Conservation (phyloP, 2,329 filamentous ascomycete genomes). For the Lachnellula subtilissima region DNA sequence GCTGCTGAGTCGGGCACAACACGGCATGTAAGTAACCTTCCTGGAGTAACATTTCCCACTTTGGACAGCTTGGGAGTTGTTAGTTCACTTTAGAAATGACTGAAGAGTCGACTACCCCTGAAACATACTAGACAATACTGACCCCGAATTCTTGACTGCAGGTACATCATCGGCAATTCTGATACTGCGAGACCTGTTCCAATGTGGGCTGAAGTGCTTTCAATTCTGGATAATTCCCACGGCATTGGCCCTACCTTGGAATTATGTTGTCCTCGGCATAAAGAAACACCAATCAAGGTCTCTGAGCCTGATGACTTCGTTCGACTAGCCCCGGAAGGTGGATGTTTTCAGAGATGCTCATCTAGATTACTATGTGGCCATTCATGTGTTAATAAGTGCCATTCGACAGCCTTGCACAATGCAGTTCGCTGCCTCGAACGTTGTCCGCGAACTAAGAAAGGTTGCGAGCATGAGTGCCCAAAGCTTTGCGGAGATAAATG, state of each 20-base stretch:
- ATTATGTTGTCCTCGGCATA: slow-evolving; percentile 57
- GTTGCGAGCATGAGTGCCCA: slow-evolving; percentile 43
- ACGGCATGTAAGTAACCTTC: slow-evolving; percentile 48
- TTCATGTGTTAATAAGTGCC: slow-evolving; percentile 41
- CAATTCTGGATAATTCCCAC: slow-evolving; percentile 41
- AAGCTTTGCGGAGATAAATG: slow-evolving; percentile 42
- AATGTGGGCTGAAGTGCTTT: slow-evolving; percentile 60
- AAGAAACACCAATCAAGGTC: slow-evolving; percentile 44
- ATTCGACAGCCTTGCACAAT: slow-evolving; percentile 43
- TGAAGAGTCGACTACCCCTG: too few relatives aligned
- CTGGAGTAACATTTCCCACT: too few relatives aligned
- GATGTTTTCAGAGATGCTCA: slow-evolving; percentile 30
- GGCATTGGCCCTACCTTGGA: slow-evolving; percentile 48
- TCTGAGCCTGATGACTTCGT: slow-evolving; percentile 53
- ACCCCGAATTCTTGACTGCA: too few relatives aligned
- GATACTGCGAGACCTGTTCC: slow-evolving; percentile 49
- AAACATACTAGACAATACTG: too few relatives aligned
- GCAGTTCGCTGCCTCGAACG: slow-evolving; percentile 42
- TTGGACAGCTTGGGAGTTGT: too few relatives aligned
- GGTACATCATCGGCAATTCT: slow-evolving; percentile 62
- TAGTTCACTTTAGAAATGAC: too few relatives aligned
- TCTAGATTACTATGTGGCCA: slow-evolving; percentile 43
- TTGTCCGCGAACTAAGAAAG: slow-evolving; percentile 38
- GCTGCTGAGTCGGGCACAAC: slow-evolving; percentile 58
- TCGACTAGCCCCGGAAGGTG: slow-evolving; percentile 53